These are phyloP conservation scores for Hemileia vastatrix DNA, from an alignment of 1,284 basidiomycete species.

Conservation along the genomic window DNA sequence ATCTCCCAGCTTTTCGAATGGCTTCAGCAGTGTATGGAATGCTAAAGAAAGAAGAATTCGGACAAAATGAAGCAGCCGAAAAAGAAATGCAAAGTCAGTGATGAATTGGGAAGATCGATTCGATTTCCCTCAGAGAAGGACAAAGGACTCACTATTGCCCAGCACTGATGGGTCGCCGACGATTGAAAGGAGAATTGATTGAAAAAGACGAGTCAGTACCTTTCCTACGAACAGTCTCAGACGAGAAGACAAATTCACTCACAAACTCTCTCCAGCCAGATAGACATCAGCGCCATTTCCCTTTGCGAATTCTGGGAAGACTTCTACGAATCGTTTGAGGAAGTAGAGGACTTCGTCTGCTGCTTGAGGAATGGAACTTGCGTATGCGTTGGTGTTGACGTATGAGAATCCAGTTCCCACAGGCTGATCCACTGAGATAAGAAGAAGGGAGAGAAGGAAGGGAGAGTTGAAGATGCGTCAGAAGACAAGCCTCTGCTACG, in stretches of 20 bases:
- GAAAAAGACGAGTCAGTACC: too few relatives aligned
- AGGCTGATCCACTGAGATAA: conserved; percentile 56
- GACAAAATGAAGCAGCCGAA: conserved; percentile 3
- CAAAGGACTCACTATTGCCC: conserved; percentile 23
- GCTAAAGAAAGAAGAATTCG: neutral
- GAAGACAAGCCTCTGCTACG: neutral
- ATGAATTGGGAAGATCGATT: too few relatives aligned
- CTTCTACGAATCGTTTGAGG: conserved; percentile 69
- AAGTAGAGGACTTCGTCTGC: conserved; percentile 72
- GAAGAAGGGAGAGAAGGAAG: neutral
- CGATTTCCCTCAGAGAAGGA: neutral
- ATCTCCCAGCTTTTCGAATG: conserved; percentile 56
- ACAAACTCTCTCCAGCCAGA: conserved; percentile 88
- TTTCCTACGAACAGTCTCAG: conserved; percentile 56
- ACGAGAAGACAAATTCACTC: conserved; percentile 96
- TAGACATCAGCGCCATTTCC: conserved; percentile 70
- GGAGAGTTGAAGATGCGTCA: neutral
- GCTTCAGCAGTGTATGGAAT: conserved; percentile 58
- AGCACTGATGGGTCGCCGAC: too few relatives aligned
- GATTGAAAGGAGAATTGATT: too few relatives aligned
- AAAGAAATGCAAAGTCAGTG: conserved; percentile 27
- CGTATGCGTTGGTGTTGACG: conserved; percentile 70
- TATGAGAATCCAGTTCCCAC: conserved; percentile 91
- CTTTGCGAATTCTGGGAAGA: conserved; percentile 77
- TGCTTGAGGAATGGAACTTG: conserved; percentile 68